A percentile compares a stretch with the other conserved stretches of the same genome.
phyloP scores from a whole-genome alignment of 805 yeast genomes.

The Kregervanrija fluxuum region DNA sequence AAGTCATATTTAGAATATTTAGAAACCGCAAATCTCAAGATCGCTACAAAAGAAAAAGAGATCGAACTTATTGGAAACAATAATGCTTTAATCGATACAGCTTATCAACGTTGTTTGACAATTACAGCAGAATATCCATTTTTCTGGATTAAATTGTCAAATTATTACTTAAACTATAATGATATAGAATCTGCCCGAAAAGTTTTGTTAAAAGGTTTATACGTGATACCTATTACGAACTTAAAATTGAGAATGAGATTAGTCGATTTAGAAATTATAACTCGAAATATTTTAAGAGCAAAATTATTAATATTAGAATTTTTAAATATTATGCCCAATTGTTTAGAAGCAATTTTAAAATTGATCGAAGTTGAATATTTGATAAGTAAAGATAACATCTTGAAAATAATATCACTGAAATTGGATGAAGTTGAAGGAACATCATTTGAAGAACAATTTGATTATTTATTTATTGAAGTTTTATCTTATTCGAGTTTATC shows the following conservation, averaged over 20 bases:
- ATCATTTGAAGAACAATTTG: conserved; percentile 25
- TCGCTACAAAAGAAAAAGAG: conserved; percentile 15
- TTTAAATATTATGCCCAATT: conserved; percentile 24
- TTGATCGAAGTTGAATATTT: conserved; percentile 34
- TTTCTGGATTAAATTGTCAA: conserved; percentile 45
- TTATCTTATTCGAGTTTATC: conserved; percentile 21
- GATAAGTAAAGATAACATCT: conserved; percentile 16
- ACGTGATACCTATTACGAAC: conserved; percentile 21
- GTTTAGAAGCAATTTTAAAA: conserved; percentile 33
- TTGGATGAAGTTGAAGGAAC: conserved; percentile 18
- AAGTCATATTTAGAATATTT: conserved; percentile 47
- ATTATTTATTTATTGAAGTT: conserved; percentile 30
- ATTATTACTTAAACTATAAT: conserved; percentile 30
- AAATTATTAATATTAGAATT: conserved; percentile 25
- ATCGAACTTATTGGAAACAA: conserved; percentile 15
- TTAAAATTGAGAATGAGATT: conserved; percentile 32
- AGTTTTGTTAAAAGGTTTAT: conserved; percentile 31
- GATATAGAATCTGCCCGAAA: conserved; percentile 31
- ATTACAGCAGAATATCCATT: conserved; percentile 36
- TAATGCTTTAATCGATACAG: conserved; percentile 22
- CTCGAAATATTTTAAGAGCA: conserved; percentile 32
- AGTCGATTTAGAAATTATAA: conserved; percentile 36
- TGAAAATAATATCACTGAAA: conserved; percentile 25
- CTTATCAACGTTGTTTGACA: conserved; percentile 43
- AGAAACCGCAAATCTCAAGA: conserved; percentile 30